Base-by-base conservation (phyloP, 805 yeast genomes). In the Kregervanrija pseudodelftensis region DNA sequence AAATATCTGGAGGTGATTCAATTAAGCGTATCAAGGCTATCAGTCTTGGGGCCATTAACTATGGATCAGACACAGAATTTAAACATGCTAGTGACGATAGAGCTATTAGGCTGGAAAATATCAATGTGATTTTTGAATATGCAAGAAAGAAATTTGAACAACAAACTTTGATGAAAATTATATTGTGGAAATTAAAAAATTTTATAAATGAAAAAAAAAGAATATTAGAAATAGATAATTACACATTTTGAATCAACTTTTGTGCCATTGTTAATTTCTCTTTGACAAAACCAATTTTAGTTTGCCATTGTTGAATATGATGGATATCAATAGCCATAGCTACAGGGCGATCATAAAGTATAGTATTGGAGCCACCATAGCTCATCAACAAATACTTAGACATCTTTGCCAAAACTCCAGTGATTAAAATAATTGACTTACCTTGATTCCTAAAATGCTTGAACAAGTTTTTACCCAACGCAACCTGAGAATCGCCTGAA, bases 101-200 rank as follows among this genome's bases (percentile, higher is more conserved):
- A 42, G 60, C 78, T 1, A 61, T 81, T 53, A 0, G 66, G 70
- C 1, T 82, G 73, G 69, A 59, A 59, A 59, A 4, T 84, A 82
- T 54, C 65, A 74, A 17, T 81, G 89, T 54, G 85, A 80, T 47
- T 84, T 65, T 54, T 84, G 89, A 89, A 77, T 82, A 2, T 81
- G 82, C 45, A 58, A 51, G 35, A 73, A 67, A 53, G 47, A 39
- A 14, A 39, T 38, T 44, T 1, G 14, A 8, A 10, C 13, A 30
- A 30, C n/a, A 32, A 14, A 42, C 14, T 28, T 13, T 12, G 32
- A 31, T 36, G 36, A 12, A 40, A 12, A 35, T 22, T 22, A 22
- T 22, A 22, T 22, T 22, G 28, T 22, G 28, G 8, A 22, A 5
- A 22, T 7, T 22, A 16, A n/a, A n/a, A 15, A 22, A 28, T 17